Evolutionary conservation across 768 basidiomycete species (phyloP).

Genomic region (Russula earlei): DNA sequence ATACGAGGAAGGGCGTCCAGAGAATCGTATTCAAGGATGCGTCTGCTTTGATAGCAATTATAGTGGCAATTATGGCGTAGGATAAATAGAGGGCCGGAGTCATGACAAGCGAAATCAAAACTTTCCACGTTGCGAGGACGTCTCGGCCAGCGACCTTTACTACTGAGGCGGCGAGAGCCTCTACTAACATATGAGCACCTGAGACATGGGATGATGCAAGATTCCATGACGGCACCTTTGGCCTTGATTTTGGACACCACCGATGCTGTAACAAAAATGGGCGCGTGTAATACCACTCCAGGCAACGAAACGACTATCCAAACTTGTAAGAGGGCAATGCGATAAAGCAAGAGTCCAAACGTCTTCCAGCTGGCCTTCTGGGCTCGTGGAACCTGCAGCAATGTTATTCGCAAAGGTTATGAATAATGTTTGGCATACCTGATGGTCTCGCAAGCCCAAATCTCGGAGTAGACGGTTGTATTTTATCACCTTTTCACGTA

Average conservation of each 20-base stretch:
- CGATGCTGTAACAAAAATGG: slow-evolving; percentile 85
- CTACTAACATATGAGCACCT: slow-evolving; percentile 32
- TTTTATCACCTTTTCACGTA: slow-evolving; percentile 70
- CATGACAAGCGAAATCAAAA: slow-evolving; percentile 82
- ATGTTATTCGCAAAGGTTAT: slow-evolving; percentile 2
- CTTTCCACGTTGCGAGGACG: slow-evolving; percentile 94
- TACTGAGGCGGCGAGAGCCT: slow-evolving; percentile 87
- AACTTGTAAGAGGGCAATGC: slow-evolving; percentile 59
- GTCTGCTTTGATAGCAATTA: slow-evolving; percentile 57
- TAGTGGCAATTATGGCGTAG: slow-evolving; percentile 78
- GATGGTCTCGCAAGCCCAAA: slow-evolving; percentile 88
- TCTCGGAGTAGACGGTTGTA: slow-evolving; percentile 86
- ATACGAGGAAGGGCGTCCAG: slow-evolving; percentile 66
- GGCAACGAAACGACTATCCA: slow-evolving; percentile 85
- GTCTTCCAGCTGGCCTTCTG: slow-evolving; percentile 81
- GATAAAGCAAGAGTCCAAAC: slow-evolving; percentile 72
- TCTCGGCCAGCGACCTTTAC: slow-evolving; percentile 93
- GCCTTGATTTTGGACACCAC: slow-evolving; percentile 82
- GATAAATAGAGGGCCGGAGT: slow-evolving; percentile 77
- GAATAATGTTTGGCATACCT: slow-evolving; percentile 32
- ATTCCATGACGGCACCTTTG: slow-evolving; percentile 44
- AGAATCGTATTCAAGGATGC: slow-evolving; percentile 53
- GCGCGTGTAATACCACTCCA: slow-evolving; percentile 82
- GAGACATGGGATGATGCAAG: not conserved
- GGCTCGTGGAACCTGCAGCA: slow-evolving; percentile 70